Evolutionary conservation across 23 red algal genomes (phyloP), one percentile per base, ranked within the genome.

Genomic region (Gracilaria domingensis): DNA sequence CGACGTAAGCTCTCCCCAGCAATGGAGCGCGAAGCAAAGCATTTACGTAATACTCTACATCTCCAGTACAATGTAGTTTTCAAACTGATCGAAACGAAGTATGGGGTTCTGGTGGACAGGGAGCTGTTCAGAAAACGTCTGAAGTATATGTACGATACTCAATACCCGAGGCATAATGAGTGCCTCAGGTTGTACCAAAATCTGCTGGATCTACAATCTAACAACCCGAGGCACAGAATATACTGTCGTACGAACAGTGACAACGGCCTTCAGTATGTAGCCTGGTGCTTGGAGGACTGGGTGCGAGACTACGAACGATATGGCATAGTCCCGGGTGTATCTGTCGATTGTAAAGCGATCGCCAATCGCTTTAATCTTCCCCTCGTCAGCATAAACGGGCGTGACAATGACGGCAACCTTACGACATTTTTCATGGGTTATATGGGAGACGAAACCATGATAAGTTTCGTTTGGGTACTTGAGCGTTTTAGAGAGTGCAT

Each of bases 361-460:
- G 51, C 51, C 14, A 80, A 80, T 38, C 35, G 45, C 35, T 80
- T 80, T 80, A 38, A 38, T 20, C 75, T 80, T 25, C 45, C 42
- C 17, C 44, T 80, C 4, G 32, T 80, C 0, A 80, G 1, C 8
- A 24, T 58, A 23, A 80, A 55, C 26, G 75, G 75, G 13, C 48
- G 75, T 7, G 25, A 50, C 8, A 50, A 80, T 56, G 45, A 80
- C 26, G 42, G 75, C 16, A 34, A 34, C 20, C 32, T 80, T 17
- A 30, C 55, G 28, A 80, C 47, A 8, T 55, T 55, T 18, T 55
- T 55, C 51, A 55, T 55, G 51, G 51, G 51, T 55, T 55, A 55
- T 55, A 55, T 55, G 51, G 51, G 51, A 26, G 12, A 62, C 24
- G 59, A 62, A 30, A 62, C 59, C 24, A 30, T 7, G 26, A 18